A percentile compares a stretch with the other conserved stretches of the same genome.
phyloP scores from a whole-genome alignment of 2,329 filamentous ascomycete species.

The Zymoseptoria crescenta region DNA sequence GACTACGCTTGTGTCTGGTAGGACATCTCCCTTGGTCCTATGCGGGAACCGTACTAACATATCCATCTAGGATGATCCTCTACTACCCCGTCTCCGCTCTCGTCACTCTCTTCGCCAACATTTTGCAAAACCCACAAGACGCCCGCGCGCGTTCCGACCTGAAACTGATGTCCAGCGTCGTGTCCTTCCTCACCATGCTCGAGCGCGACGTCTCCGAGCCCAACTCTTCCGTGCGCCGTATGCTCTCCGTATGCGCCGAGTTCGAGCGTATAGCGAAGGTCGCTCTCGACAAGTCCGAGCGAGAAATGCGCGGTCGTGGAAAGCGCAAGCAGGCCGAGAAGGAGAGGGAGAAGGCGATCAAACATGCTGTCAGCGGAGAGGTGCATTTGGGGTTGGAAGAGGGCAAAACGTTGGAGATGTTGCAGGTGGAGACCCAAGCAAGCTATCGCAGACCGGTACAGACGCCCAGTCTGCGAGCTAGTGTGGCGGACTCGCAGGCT shows the following conservation, averaged over 20 bases:
- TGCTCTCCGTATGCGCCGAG: constrained; percentile 90
- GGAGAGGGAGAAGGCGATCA: constrained; percentile 30
- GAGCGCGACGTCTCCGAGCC: constrained; percentile 55
- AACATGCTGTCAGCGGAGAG: constrained; percentile 18
- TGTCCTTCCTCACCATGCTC: constrained; percentile 82
- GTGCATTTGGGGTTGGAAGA: constrained; percentile 24
- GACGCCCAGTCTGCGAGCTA: constrained; percentile 25
- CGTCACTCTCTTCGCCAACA: constrained; percentile 92
- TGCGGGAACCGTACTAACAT: background rate
- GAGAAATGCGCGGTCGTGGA: constrained; percentile 67
- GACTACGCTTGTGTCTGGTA: constrained; percentile 94
- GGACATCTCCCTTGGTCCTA: constrained; percentile 27
- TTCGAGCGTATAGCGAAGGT: constrained; percentile 90
- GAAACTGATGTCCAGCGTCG: constrained; percentile 84
- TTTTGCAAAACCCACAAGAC: constrained; percentile 90
- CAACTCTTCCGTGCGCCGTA: constrained; percentile 83
- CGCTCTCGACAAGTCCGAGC: constrained; percentile 85
- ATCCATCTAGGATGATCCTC: constrained; percentile 62
- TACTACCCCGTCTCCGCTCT: constrained; percentile 96
- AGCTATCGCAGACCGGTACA: constrained; percentile 27
- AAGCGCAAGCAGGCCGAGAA: constrained; percentile 71
- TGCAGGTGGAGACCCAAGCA: constrained; percentile 30
- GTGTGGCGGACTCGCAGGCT: constrained; percentile 17
- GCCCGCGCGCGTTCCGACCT: constrained; percentile 80
- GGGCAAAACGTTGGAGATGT: constrained; percentile 29